Evolutionary conservation across 2,329 filamentous ascomycete species (phyloP).

Genomic region (Fusarium sp.): DNA sequence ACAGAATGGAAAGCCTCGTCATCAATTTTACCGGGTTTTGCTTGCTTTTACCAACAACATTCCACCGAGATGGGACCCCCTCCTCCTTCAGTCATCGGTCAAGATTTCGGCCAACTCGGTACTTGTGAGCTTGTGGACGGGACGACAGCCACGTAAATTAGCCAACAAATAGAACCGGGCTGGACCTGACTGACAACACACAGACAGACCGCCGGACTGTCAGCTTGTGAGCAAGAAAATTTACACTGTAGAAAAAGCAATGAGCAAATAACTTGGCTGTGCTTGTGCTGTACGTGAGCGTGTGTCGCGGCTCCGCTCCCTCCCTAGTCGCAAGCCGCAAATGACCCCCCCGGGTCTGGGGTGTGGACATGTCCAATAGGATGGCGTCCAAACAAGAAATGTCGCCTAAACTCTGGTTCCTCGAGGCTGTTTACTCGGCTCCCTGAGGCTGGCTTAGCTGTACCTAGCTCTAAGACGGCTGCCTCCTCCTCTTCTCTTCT

Average conservation of each 20-base stretch:
- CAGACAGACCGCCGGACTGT: neutral
- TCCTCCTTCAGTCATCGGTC: neutral
- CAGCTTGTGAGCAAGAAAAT: neutral
- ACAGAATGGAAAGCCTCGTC: neutral
- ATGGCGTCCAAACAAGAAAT: slow-evolving; percentile 1
- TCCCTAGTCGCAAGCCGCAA: neutral
- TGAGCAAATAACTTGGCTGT: neutral
- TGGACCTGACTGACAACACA: neutral
- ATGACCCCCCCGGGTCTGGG: neutral
- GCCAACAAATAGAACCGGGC: neutral
- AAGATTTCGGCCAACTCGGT: neutral
- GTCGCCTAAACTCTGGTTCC: slow-evolving; percentile 2
- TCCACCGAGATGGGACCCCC: slow-evolving; percentile 18
- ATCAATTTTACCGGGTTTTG: neutral
- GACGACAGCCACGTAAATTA: neutral
- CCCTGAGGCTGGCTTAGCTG: neutral
- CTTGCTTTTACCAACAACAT: slow-evolving; percentile 11
- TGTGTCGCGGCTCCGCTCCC: slow-evolving; percentile 2
- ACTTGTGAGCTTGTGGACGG: neutral
- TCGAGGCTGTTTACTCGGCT: neutral
- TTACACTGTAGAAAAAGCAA: slow-evolving; percentile 7
- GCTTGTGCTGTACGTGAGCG: neutral
- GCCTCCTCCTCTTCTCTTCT: neutral
- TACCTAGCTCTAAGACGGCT: neutral
- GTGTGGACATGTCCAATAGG: neutral